Evolutionary conservation across 2,329 filamentous ascomycete species (phyloP), one percentile per base, ranked within the genome.

Genomic region (Thermomyces lanuginosus): DNA sequence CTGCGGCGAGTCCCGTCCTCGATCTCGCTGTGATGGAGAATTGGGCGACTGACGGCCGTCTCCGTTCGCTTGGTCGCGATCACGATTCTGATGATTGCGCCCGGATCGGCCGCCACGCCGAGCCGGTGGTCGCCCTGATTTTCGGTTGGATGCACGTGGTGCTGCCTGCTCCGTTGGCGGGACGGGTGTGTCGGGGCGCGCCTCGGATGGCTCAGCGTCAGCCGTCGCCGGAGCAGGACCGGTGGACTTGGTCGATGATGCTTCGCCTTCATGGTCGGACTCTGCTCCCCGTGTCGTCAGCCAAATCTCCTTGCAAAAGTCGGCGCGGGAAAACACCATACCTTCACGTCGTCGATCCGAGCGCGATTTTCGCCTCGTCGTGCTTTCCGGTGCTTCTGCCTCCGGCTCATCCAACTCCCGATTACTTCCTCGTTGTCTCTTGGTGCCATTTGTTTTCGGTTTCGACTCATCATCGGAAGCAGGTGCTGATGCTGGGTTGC

Each of bases 11-110:
- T 54, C 51, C 22, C 32, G 26, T 5, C 27, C 29, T 21, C 41
- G 47, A 9, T 44, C 51, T 3, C 47, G 49, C 21, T 56, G 49
- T 33, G 51, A 47, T 22, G 52, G 45, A 19, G 52, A 58, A 34
- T 51, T 53, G 18, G 40, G 48, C 34, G 38, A 37, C 29, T 42
- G 38, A 12, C 36, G 38, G 18, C 64, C 57, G 31, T 64, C 58
- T 46, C 63, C 53, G 47, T 67, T 56, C 37, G 27, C n/a, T 6
- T 68, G 58, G 46, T 81, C 76, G 23, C 73, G 68, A 36, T 84
- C 76, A 44, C 76, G 77, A 1, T 77, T 84, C 42, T 86, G 84
- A 49, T 89, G 81, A 37, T 86, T 89, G 36, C 77, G 73, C 10
- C 77, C 76, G 32, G 69, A 46, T 31, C 74, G 72, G 13, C 51